Base-by-base conservation (phyloP, 495 filamentous ascomycete genomes). In the Talaromyces adpressus region DNA sequence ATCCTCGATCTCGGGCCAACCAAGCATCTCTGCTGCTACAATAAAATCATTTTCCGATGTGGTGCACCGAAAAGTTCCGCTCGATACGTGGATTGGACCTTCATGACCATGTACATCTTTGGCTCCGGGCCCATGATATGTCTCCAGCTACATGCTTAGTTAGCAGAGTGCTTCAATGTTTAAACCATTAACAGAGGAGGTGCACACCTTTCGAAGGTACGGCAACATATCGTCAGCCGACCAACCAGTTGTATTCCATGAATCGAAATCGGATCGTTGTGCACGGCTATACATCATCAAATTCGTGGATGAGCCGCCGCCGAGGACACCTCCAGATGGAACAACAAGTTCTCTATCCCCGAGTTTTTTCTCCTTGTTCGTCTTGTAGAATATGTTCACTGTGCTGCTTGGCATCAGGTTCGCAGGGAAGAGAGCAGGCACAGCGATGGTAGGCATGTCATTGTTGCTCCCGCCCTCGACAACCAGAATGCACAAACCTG, bases 261-360 rank as follows among this genome's bases (percentile, higher is more conserved):
- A 68, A 59, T 87, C 82, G 59, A 72, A 86, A 61, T 83, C 81
- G 27, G 67, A 72, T 16, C 69, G 63, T 57, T 76, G 75, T 59
- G 71, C 75, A 29, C 78, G 67, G 2, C 75, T 77, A 66, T 79
- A 85, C 76, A 81, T 81, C 79, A 86, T 82, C 60, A 84, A 81
- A 67, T 88, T 89, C 29, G 85, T 82, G 1, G 82, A 82, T 2
- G 77, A 82, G 9, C 84, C 85, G 27, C 85, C 86, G 53, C 86
- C 85, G 0, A 89, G 75, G 1, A 79, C 72, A 47, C 82, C 81
- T 18, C 83, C 85, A 7, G 72, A 72, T 0, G 81, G 77, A 8
- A 89, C 79, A 18, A 83, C 75, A 11, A 73, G 67, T 61, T 75
- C 74, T 57, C 81, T 70, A 27, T 73, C 77, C 59, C 69, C 76